These are phyloP conservation scores for Cladosporium colombiae DNA, from an alignment of 2,329 filamentous ascomycete species.

Conservation along the genomic window DNA sequence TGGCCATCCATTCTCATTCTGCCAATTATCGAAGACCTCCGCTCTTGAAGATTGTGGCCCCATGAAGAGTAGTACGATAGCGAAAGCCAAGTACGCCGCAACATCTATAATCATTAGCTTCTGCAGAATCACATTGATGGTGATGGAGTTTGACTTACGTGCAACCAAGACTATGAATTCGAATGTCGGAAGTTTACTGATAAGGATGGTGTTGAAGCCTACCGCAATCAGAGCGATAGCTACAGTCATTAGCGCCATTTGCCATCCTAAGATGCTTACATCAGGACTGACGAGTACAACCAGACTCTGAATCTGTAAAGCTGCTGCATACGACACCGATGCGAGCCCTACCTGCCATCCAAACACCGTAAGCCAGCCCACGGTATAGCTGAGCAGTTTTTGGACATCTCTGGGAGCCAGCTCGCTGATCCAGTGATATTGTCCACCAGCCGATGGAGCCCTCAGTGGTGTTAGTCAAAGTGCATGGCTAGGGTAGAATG, in stretches of 20 bases:
- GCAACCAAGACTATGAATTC: constrained; percentile 11
- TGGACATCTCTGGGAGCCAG: constrained; percentile 13
- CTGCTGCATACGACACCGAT: constrained; percentile 12
- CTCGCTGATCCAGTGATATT: constrained; percentile 22
- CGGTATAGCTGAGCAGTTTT: constrained; percentile 19
- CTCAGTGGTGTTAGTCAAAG: neutral
- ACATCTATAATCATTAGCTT: constrained; percentile 16
- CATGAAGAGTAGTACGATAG: constrained; percentile 28
- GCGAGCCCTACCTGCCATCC: constrained; percentile 19
- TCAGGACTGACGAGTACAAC: constrained; percentile 13
- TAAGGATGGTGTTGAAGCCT: constrained; percentile 4
- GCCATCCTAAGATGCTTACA: neutral
- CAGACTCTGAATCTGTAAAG: constrained; percentile 19
- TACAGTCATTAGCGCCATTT: constrained; percentile 10
- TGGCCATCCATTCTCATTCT: constrained; percentile 25
- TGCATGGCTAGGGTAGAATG: neutral
- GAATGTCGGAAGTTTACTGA: constrained; percentile 14
- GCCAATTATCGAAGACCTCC: constrained; percentile 24
- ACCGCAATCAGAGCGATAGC: constrained; percentile 12
- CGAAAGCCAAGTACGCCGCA: constrained; percentile 27
- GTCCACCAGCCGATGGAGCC: constrained; percentile 6
- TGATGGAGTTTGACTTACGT: neutral
- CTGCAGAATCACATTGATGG: neutral
- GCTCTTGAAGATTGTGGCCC: constrained; percentile 22
- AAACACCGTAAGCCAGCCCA: constrained; percentile 20